phyloP scores from a whole-genome alignment of 257 asterid species.

The Solanum corneliomulleri region DNA sequence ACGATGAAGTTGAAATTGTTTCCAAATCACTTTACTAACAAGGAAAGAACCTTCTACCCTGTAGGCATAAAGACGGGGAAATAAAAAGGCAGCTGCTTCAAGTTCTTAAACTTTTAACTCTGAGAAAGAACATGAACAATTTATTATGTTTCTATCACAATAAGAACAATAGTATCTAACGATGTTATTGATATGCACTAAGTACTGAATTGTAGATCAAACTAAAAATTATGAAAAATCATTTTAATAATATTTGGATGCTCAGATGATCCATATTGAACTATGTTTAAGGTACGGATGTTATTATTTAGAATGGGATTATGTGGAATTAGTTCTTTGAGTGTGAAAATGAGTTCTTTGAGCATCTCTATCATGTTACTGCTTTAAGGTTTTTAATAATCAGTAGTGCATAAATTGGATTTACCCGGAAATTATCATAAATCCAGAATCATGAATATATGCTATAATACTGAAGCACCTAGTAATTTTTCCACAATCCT shows the following conservation, averaged over 20 bases:
- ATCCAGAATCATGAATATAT: background rate
- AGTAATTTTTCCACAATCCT: background rate
- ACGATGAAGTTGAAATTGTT: background rate
- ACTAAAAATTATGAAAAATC: background rate
- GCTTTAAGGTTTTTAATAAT: background rate
- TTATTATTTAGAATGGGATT: background rate
- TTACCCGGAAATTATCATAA: background rate
- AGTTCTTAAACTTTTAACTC: background rate
- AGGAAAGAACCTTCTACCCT: background rate
- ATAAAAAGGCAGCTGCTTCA: background rate
- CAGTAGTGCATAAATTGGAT: background rate
- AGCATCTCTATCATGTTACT: background rate
- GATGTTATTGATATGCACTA: background rate
- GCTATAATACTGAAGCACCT: background rate
- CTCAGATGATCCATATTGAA: background rate
- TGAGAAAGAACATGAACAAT: background rate
- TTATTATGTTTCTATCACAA: background rate
- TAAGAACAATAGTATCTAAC: background rate
- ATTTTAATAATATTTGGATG: background rate
- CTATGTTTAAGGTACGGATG: background rate
- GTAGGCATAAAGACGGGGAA: background rate
- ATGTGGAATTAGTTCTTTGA: background rate
- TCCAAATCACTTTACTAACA: background rate
- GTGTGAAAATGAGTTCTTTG: background rate
- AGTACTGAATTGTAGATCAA: background rate